phyloP scores from a whole-genome alignment of 306 rosid species.

The Betula pendula region DNA sequence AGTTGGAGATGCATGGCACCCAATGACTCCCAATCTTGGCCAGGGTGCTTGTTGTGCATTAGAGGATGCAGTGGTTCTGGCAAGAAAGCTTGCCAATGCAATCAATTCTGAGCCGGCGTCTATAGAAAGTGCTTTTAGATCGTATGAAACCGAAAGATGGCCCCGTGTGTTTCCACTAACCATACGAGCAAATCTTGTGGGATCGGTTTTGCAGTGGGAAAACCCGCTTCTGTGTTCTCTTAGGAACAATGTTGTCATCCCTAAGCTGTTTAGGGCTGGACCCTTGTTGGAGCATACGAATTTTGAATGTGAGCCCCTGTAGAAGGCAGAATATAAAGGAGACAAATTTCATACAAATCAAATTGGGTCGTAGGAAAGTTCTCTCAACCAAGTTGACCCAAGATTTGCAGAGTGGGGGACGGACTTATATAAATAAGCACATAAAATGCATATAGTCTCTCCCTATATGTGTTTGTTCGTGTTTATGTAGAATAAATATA shows the following conservation, averaged over 20 bases:
- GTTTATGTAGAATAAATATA: too few species aligned
- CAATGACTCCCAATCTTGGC: constrained; percentile 96
- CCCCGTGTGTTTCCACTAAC: constrained; percentile 70
- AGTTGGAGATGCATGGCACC: constrained; percentile 97
- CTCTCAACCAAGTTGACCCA: too few species aligned
- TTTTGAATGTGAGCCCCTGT: constrained; percentile 54
- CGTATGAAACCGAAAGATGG: constrained; percentile 77
- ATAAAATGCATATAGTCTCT: too few species aligned
- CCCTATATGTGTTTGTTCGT: too few species aligned
- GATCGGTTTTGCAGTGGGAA: constrained; percentile 75
- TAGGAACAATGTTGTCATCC: constrained; percentile 67
- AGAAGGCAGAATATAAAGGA: too few species aligned
- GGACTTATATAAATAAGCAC: too few species aligned
- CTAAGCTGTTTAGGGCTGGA: constrained; percentile 69
- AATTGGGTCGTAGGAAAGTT: too few species aligned
- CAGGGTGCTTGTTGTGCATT: constrained; percentile 98
- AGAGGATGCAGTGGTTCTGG: constrained; percentile 73
- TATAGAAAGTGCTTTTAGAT: constrained; percentile 59
- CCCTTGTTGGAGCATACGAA: constrained; percentile 79
- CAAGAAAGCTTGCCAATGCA: constrained; percentile 66
- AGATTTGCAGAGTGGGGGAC: too few species aligned
- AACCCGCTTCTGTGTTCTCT: constrained; percentile 68
- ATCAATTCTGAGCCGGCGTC: constrained; percentile 44
- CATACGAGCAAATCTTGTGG: constrained; percentile 75
- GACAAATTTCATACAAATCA: too few species aligned